These are phyloP conservation scores for Phytomonas sp. DNA, from an alignment of 208 protist species.

Conservation along the genomic window DNA sequence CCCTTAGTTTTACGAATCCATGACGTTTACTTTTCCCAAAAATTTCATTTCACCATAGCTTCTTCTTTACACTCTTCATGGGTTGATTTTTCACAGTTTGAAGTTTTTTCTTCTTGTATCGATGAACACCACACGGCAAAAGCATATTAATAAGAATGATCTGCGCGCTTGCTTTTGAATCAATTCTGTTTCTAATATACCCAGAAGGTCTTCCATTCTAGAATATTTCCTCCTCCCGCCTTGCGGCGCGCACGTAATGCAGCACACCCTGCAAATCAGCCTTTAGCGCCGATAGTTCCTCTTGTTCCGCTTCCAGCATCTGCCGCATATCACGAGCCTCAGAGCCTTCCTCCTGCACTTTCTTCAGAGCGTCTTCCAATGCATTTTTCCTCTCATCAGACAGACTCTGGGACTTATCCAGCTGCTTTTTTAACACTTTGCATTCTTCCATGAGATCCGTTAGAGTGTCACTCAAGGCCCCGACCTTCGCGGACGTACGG, in stretches of 20 bases:
- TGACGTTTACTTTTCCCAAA: neutral
- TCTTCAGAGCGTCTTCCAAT: conserved; percentile 40
- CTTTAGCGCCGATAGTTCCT: conserved; percentile 61
- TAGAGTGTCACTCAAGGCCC: conserved; percentile 36
- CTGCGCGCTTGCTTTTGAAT: conserved; percentile 7
- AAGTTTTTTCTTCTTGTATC: neutral
- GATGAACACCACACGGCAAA: neutral
- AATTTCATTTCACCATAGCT: neutral
- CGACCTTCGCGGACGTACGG: conserved; percentile 34
- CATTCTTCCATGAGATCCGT: conserved; percentile 62
- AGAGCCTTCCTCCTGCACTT: conserved; percentile 37
- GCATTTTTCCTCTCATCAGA: conserved; percentile 24
- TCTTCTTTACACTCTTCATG: neutral
- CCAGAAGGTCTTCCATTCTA: conserved; percentile 10
- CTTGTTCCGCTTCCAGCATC: conserved; percentile 46
- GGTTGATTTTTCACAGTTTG: neutral
- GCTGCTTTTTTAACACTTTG: conserved; percentile 45
- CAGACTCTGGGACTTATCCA: conserved; percentile 42
- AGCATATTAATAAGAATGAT: neutral
- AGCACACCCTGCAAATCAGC: conserved; percentile 71
- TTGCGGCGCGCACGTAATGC: conserved; percentile 67
- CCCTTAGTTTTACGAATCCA: neutral
- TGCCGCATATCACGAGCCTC: conserved; percentile 53
- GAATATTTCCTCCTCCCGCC: conserved; percentile 48
- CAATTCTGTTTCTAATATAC: neutral